These are phyloP conservation scores for Boletales sp. DNA, from an alignment of 768 basidiomycete species.

Conservation along the genomic window DNA sequence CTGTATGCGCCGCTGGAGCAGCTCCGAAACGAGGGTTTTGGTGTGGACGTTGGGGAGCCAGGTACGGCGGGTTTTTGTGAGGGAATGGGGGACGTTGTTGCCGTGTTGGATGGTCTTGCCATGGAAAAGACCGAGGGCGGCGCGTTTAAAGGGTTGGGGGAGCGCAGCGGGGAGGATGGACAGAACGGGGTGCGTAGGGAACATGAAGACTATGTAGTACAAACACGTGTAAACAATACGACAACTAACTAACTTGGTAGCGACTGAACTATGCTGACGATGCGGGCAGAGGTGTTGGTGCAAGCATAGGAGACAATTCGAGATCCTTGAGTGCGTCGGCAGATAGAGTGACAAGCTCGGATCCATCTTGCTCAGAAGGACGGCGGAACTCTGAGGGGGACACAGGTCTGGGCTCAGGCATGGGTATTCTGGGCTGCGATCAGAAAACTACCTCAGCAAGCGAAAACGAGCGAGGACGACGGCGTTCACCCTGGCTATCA, in stretches of 20 bases:
- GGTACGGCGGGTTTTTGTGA: constrained; percentile 79
- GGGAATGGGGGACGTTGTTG: constrained; percentile 88
- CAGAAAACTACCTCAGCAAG: not conserved
- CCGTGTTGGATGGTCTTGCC: constrained; percentile 78
- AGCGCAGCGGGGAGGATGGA: constrained; percentile 29
- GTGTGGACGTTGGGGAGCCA: constrained; percentile 88
- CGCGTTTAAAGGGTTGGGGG: constrained; percentile 75
- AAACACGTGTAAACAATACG: too few species aligned
- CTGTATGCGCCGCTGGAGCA: constrained; percentile 52
- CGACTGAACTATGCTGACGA: too few species aligned
- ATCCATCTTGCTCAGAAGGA: not conserved
- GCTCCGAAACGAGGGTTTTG: constrained; percentile 69
- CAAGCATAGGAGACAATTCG: too few species aligned
- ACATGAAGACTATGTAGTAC: constrained; percentile 13
- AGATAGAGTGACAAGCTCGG: not conserved
- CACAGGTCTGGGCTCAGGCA: constrained; percentile 1
- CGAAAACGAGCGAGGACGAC: not conserved
- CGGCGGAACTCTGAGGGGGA: not conserved
- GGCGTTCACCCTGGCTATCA: not conserved
- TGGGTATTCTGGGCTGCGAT: not conserved
- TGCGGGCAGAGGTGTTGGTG: too few species aligned
- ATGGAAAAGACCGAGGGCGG: constrained; percentile 79
- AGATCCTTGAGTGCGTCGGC: too few species aligned
- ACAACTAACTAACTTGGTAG: too few species aligned
- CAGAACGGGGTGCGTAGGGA: constrained; percentile 15